These are phyloP conservation scores for Marasmius tenuissimus DNA, from an alignment of 1,284 basidiomycete genomes.

Conservation along the genomic window DNA sequence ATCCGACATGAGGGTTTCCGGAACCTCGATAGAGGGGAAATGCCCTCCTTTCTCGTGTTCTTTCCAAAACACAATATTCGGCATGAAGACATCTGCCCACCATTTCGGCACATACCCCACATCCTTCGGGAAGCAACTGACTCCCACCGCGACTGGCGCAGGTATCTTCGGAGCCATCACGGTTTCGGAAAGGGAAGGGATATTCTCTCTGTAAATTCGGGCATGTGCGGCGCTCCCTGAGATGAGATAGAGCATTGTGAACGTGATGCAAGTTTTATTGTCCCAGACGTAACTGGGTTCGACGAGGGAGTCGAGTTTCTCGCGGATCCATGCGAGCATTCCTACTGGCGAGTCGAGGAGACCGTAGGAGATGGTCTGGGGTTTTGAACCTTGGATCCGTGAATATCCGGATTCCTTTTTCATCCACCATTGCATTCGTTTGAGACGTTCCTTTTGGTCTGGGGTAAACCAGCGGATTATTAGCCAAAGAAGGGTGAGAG, in stretches of 20 bases:
- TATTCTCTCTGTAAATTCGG: conserved; percentile 28
- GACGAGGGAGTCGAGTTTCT: conserved; percentile 14
- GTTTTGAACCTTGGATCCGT: conserved; percentile 16
- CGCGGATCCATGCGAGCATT: conserved; percentile 19
- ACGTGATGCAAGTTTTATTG: conserved; percentile 14
- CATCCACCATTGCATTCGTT: conserved; percentile 13
- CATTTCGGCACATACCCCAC: conserved; percentile 27
- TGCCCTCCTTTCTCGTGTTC: conserved; percentile 22
- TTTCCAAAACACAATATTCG: conserved; percentile 30
- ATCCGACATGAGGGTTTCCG: conserved; percentile 8
- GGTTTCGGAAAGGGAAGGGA: conserved; percentile 12
- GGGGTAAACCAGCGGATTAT: conserved; percentile 11
- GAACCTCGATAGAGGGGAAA: conserved; percentile 11
- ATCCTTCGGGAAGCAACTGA: conserved; percentile 27
- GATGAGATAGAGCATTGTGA: conserved; percentile 17
- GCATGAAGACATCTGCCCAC: conserved; percentile 28
- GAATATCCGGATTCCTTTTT: conserved; percentile 16
- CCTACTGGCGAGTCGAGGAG: conserved; percentile 19
- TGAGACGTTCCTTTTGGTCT: conserved; percentile 12
- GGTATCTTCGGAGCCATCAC: conserved; percentile 20
- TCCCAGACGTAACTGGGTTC: conserved; percentile 15
- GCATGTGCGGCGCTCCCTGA: conserved; percentile 23
- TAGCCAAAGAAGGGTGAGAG: conserved; percentile 10
- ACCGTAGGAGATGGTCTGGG: conserved; percentile 18
- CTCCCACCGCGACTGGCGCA: conserved; percentile 23